Base-by-base conservation (phyloP, 805 yeast species). In the Saccharomycopsis olivae region DNA sequence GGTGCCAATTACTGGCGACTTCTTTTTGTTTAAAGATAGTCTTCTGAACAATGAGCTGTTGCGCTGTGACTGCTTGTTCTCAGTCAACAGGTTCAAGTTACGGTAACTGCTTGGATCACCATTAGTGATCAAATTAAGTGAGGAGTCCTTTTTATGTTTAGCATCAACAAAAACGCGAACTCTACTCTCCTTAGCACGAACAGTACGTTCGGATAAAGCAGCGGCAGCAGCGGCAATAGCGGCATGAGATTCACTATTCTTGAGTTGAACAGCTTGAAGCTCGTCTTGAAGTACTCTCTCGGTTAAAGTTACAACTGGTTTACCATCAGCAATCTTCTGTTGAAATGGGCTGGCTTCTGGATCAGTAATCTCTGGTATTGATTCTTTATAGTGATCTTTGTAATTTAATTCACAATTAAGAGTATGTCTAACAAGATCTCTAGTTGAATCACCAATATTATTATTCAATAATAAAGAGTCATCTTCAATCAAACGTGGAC, bases 91-190 rank as follows among this genome's bases (percentile, higher is more conserved):
- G n/a, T n/a, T n/a, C n/a, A 43, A 16, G 29, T 43, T 43, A 18
- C 43, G 31, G 3, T 33, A 25, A 28, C 41, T 36, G 19, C 40
- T 39, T n/a, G 46, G 37, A 18, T 21, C 35, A 1, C 48, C 48
- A 24, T 45, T 45, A 15, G 48, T 45, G 29, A 45, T 36, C 41
- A 45, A 32, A 25, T 45, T 42, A 36, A 35, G 41, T 19, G 40
- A 39, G 4, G 48, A 41, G n/a, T 41, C 46, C 27, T 41, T 36
- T 10, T 28, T 29, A 23, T 39, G 20, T 4, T 29, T 32, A 19
- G 16, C 13, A 29, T 41, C 47, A 6, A 29, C 23, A 30, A 33
- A 40, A 30, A 41, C 40, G 17, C 31, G 35, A 6, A 43, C 40
- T 17, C 35, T 35, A 14, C n/a, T n/a, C n/a, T n/a, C n/a, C n/a